Evolutionary conservation across 2,329 filamentous ascomycete species (phyloP).

Genomic region (Ophiostoma triangulosporum): DNA sequence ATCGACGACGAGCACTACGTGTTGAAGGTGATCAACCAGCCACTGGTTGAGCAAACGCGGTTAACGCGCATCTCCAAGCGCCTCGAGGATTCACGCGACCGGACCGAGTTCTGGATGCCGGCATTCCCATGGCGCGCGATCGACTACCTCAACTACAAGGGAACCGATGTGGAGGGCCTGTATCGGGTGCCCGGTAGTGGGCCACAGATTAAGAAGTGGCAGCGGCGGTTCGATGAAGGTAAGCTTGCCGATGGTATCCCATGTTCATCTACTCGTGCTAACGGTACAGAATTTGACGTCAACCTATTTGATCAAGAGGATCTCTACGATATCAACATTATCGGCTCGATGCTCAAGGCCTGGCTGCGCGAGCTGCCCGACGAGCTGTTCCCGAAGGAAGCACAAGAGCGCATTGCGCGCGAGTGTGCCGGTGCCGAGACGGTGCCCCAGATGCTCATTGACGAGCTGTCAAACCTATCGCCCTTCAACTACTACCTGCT

Average conservation of each 20-base stretch:
- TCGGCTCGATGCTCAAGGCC: conserved; percentile 90
- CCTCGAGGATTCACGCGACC: conserved; percentile 76
- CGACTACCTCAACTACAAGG: conserved; percentile 90
- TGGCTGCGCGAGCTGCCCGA: conserved; percentile 94
- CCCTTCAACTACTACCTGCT: conserved; percentile 97
- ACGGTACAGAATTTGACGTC: conserved; percentile 59
- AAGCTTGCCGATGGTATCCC: conserved; percentile 18
- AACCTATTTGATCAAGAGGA: conserved; percentile 79
- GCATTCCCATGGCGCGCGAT: conserved; percentile 91
- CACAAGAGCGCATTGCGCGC: conserved; percentile 66
- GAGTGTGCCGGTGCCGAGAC: conserved; percentile 67
- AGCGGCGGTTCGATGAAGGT: conserved; percentile 80
- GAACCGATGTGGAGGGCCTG: conserved; percentile 82
- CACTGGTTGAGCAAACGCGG: conserved; percentile 80
- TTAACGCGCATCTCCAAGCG: conserved; percentile 81
- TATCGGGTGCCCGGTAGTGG: conserved; percentile 88
- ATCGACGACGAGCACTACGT: conserved; percentile 75
- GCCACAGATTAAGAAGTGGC: conserved; percentile 85
- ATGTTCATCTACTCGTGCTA: conserved; percentile 12
- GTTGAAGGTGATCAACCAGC: conserved; percentile 72
- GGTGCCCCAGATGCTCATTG: conserved; percentile 69
- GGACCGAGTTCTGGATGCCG: conserved; percentile 99
- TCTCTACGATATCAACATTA: conserved; percentile 90
- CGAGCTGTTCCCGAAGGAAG: conserved; percentile 76
- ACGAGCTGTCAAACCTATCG: conserved; percentile 85